A percentile compares a stretch with the other conserved stretches of the same genome.
Conservation (phyloP, 768 basidiomycete genomes). For the Hygrophoropsis aurantiaca region DNA sequence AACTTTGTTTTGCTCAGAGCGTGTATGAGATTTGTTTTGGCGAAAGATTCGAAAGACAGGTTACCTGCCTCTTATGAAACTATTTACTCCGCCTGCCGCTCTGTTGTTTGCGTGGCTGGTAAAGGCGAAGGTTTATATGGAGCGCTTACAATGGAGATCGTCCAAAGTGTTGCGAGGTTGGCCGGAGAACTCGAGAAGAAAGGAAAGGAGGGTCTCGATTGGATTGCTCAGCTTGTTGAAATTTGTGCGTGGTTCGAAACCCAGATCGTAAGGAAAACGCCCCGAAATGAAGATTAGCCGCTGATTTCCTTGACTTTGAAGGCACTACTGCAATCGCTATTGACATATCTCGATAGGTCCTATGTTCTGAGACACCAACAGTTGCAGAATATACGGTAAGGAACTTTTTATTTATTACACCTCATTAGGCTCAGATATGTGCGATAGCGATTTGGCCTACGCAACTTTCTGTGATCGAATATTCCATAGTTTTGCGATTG, state of each 20-base stretch:
- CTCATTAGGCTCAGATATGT: conserved; percentile 12
- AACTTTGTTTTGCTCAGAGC: conserved; percentile 30
- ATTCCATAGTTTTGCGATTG: conserved; percentile 47
- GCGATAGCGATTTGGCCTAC: conserved; percentile 54
- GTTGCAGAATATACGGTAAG: conserved; percentile 46
- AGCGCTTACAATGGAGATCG: conserved; percentile 57
- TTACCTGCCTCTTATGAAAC: conserved; percentile 53
- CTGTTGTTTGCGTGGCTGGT: conserved; percentile 50
- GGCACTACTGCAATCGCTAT: conserved; percentile 58
- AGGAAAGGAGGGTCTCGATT: conserved; percentile 38
- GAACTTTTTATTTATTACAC: background rate
- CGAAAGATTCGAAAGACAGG: conserved; percentile 29
- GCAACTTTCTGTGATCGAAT: conserved; percentile 49
- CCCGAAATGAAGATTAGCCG: background rate
- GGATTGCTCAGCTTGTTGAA: conserved; percentile 58
- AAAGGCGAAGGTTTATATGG: conserved; percentile 61
- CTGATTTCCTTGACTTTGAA: conserved; percentile 23
- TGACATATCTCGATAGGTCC: conserved; percentile 71
- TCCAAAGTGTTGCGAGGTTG: conserved; percentile 48
- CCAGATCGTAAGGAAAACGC: conserved; percentile 51
- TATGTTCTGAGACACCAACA: conserved; percentile 48
- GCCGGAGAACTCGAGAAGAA: conserved; percentile 34
- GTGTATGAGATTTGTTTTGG: conserved; percentile 43
- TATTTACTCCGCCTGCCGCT: conserved; percentile 58
- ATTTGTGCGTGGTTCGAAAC: conserved; percentile 63